Base-by-base conservation (phyloP, 495 filamentous ascomycete species). In the Tuber indicum region DNA sequence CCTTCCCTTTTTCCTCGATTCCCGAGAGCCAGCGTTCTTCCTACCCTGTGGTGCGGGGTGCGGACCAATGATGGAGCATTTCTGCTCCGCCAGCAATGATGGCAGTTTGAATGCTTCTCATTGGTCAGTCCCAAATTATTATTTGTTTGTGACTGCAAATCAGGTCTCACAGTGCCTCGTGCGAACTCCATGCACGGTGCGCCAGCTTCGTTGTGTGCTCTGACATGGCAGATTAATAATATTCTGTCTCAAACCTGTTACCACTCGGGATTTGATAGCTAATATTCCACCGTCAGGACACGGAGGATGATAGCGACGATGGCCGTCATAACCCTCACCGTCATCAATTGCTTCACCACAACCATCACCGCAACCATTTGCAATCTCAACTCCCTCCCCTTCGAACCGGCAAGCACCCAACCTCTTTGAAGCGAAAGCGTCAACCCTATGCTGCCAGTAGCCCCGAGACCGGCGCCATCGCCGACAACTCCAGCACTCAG, bases 341-440 rank as follows among this genome's bases (percentile, higher is more conserved):
- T n/a, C 58, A 66, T 66, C 58, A 66, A 66, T 79, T 80, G 41
- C 73, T 80, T 5, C 78, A 76, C 42, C 78, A 79, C 42, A 78
- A 80, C n/a, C 70, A 78, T 17, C 77, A 79, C 23, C 77, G 77
- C 43, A 66, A 32, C 12, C 58, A 66, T 32, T 66, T 66, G n/a
- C 58, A 66, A 32, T 26, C 58, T 12, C 58, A 66, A 3, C 58
- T 66, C 23, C 58, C 58, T 17, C 58, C 58, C 26, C 58, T 66
- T 32, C 58, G 58, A 66, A 66, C 58, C 58, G 26, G 58, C 58
- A 66, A 66, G 12, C 58, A 10, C n/a, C 75, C 78, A 42, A 69
- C 36, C 45, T 79, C 78, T 7, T 80, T 69, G 75, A 82, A 82
- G 72, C 80, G 81, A 70, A 83, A 82, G 72, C 81, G 81, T 23